Base-by-base conservation (phyloP, 257 asterid species). In the Coffea eugenioides region DNA sequence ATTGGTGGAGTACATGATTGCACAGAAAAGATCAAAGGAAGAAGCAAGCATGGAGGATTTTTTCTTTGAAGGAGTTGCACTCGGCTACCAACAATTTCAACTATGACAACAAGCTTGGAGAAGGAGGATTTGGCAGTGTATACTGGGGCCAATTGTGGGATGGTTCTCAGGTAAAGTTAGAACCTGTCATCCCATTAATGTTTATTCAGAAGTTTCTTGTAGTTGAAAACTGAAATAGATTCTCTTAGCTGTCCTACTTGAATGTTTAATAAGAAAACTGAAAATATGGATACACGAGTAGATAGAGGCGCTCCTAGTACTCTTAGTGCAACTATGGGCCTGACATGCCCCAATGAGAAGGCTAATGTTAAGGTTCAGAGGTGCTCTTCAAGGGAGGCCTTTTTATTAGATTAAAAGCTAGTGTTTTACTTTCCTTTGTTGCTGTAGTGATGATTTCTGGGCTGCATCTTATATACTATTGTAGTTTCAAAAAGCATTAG, bases 131-230 rank as follows among this genome's bases (percentile, higher is more conserved):
- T 72, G 99, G 99, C 61, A 92, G 99, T 87, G 98, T 95, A 81
- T 95, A 95, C 82, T 95, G 99, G 99, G 99, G 99, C 79, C 99
- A 95, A 83, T 92, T 91, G 27, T 95, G 98, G 98, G 99, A 95
- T 88, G 99, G 97, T 57, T 95, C 99, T 82, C 98, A 95, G 86
- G 99, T 95, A 65, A 77, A 84, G 84, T 86, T 74, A 10, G 41
- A 48, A 31, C 67, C 61, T 82, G 73, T 68, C 74, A 9, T 76
- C 64, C 6, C 25, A 23, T 82, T 83, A 36, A 5, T 45, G 46
- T 65, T 27, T 3, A 64, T 8, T 64, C 12, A 15, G 41, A 3
- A 45, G 54, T 20, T 48, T 21, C 15, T 75, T 74, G 41, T 21
- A 66, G 49, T 41, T 57, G 10, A 43, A 41, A 46, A 61, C 27